Base-by-base conservation (phyloP, 1,139 yeast genomes). In the Saccharomyces hybrid region DNA sequence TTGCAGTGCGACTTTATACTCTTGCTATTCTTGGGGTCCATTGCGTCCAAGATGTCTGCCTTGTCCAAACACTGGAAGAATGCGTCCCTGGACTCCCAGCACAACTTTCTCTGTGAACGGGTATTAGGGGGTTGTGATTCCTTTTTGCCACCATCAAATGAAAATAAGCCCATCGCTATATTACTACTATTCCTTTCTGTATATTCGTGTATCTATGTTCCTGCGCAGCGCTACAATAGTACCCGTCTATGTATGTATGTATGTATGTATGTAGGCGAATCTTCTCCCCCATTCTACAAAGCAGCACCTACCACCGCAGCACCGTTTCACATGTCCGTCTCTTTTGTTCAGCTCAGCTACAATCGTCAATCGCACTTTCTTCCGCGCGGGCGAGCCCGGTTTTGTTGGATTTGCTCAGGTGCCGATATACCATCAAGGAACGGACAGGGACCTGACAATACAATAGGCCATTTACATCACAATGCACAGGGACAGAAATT, bases 71-170 rank as follows among this genome's bases (percentile, higher is more conserved):
- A 85, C 2, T 67, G 71, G 60, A 83, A 82, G 62, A 73, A 84
- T 27, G 62, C 60, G 63, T 85, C 91, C 55, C 91, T 74, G 16
- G 85, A 73, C 44, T 79, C 84, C 90, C 90, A 85, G 70, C 91
- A 85, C 57, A 71, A 70, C 60, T 78, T 75, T 57, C 89, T 75
- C 54, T 78, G 75, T 28, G 76, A 69, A 59, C 85, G 76, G 58
- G 76, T 77, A 57, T 64, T 65, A n/a, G 64, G 58, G 48, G 64
- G 57, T 55, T 59, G 61, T 51, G 62, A 59, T 47, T 63, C 64
- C 47, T 60, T 58, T 20, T 58, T 59, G 44, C 57, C 56, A 38
- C 55, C 56, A 34, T 52, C 56, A 50, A 59, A 59, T 42, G 53
- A 51, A 49, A 61, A 61, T 62, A 61, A 61, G 34, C 63, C 62